These are phyloP conservation scores for Inga oerstediana DNA, from an alignment of 306 rosid species.

Conservation along the genomic window DNA sequence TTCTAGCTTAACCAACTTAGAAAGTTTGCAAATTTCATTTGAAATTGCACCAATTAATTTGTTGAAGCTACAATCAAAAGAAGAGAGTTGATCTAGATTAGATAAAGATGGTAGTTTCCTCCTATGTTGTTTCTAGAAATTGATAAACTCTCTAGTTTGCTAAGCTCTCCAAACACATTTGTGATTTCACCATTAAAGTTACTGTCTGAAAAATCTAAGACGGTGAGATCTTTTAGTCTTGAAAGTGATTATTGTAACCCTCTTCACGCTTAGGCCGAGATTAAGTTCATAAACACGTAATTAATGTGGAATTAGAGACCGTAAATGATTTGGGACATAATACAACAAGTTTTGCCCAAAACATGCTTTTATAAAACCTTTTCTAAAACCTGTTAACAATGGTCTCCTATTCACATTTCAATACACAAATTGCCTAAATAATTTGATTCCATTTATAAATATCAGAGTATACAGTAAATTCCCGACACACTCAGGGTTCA, in stretches of 20 bases:
- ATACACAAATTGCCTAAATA: no score
- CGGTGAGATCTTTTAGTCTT: background rate
- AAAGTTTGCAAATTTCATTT: background rate
- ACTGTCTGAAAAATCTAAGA: background rate
- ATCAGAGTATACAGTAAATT: no score
- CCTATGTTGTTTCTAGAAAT: background rate
- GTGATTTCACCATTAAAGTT: slow-evolving; percentile 11
- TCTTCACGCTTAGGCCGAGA: no score
- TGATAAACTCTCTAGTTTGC: background rate
- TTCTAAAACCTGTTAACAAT: no score
- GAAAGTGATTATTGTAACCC: background rate
- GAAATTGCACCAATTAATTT: slow-evolving; percentile 19
- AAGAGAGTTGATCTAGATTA: background rate
- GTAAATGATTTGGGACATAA: no score
- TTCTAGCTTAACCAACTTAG: background rate
- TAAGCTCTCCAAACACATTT: background rate
- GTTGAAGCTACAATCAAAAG: background rate
- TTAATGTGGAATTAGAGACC: no score
- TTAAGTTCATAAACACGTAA: no score
- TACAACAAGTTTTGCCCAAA: no score
- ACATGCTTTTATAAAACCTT: no score
- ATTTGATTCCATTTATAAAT: no score
- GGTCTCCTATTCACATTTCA: no score
- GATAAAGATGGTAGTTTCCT: background rate
- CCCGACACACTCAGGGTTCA: no score